Evolutionary conservation across 495 filamentous ascomycete species (phyloP).

Genomic region (Pyrenopolyporus hunteri): DNA sequence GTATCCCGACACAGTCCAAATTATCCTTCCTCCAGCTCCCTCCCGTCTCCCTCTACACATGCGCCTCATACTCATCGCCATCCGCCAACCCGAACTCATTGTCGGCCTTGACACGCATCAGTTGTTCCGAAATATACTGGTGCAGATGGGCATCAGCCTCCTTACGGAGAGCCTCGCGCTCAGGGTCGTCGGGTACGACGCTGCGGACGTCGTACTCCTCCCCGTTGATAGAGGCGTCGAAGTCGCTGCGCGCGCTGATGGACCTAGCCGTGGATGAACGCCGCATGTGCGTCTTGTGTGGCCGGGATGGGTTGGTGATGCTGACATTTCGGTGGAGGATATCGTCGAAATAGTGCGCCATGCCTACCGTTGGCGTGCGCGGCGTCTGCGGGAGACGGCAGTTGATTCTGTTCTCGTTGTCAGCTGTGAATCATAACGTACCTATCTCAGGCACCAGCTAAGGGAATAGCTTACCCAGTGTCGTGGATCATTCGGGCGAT

Average conservation of each 20-base stretch:
- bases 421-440: slow-evolving; percentile 14
- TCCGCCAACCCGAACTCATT: slow-evolving; percentile 43
- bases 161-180: slow-evolving; percentile 50
- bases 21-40: background rate
- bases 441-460: no score
- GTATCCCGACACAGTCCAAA: slow-evolving; percentile 3
- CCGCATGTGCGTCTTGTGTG: slow-evolving; percentile 62
- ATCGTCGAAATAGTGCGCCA: slow-evolving; percentile 94
- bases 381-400: slow-evolving; percentile 94
- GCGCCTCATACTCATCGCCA: slow-evolving; percentile 60
- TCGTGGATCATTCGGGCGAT: slow-evolving; percentile 98
- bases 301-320: slow-evolving; percentile 42
- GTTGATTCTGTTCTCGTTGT: slow-evolving; percentile 65
- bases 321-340: slow-evolving; percentile 66
- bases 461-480: slow-evolving; percentile 72
- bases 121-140: slow-evolving; percentile 72
- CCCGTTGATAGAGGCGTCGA: slow-evolving; percentile 55
- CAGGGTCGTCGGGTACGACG: slow-evolving; percentile 41
- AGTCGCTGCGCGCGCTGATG: slow-evolving; percentile 88
- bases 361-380: slow-evolving; percentile 79
- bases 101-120: slow-evolving; percentile 62
- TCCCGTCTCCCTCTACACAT: slow-evolving; percentile 38
- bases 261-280: slow-evolving; percentile 84
- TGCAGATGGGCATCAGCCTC: slow-evolving; percentile 70
- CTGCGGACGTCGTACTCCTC: slow-evolving; percentile 45